These are phyloP conservation scores for Umbelopsis sp. DNA, from an alignment of 192 early-diverging fungal species.

Conservation along the genomic window DNA sequence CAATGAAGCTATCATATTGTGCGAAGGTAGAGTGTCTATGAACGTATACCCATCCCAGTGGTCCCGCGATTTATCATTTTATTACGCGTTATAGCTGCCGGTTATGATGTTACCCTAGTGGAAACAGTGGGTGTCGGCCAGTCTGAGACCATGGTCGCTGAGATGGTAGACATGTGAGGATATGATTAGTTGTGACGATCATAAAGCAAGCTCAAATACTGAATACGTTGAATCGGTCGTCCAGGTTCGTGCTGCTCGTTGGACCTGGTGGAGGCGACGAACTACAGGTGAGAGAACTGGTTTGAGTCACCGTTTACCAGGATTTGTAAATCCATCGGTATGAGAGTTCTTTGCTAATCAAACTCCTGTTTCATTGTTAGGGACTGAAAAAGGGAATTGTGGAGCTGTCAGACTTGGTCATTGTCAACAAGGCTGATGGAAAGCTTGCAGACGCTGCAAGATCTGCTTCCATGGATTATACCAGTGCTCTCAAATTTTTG, in stretches of 20 bases:
- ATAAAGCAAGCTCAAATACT: not conserved
- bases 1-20: constrained; percentile 76
- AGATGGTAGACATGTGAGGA: constrained; percentile 80
- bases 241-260: constrained; percentile 71
- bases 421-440: constrained; percentile 85
- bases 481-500: constrained; percentile 69
- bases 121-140: constrained; percentile 90
- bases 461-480: constrained; percentile 70
- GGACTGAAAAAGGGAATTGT: constrained; percentile 90
- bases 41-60: not conserved
- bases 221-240: not conserved
- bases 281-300: constrained; percentile 65
- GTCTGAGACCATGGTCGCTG: constrained; percentile 83
- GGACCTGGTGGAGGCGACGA: constrained; percentile 86
- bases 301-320: no score
- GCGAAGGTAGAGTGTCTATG: constrained; percentile 57
- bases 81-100: constrained; percentile 52
- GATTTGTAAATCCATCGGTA: not conserved
- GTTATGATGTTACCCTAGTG: constrained; percentile 78
- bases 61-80: not conserved
- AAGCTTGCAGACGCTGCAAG: constrained; percentile 61
- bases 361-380: constrained; percentile 34
- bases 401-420: constrained; percentile 79
- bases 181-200: not conserved
- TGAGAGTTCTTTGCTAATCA: not conserved